These are phyloP conservation scores for Metschnikowia rubicola DNA, from an alignment of 805 yeast genomes.

Conservation along the genomic window DNA sequence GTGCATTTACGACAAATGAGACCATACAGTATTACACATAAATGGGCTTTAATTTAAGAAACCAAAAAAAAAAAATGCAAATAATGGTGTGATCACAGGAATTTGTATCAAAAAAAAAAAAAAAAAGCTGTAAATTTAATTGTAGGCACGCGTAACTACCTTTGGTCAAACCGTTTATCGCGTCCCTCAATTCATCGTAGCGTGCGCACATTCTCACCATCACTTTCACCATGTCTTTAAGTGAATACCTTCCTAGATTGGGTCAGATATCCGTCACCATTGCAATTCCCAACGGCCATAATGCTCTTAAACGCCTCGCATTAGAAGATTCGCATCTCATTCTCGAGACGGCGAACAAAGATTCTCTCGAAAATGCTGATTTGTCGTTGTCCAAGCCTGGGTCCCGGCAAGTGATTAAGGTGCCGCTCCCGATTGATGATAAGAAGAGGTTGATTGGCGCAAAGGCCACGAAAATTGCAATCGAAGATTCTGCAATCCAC, in stretches of 20 bases:
- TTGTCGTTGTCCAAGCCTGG: background rate
- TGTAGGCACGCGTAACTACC: too few relatives aligned
- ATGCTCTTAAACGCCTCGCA: conserved; percentile 3
- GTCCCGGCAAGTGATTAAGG: too few relatives aligned
- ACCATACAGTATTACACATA: too few relatives aligned
- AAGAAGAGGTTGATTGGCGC: background rate
- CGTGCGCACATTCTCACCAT: background rate
- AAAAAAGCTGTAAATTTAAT: too few relatives aligned
- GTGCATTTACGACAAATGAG: too few relatives aligned
- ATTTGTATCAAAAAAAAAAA: too few relatives aligned
- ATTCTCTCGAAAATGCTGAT: background rate
- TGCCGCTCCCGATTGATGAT: conserved; percentile 2
- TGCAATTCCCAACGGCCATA: conserved; percentile 2
- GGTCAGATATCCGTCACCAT: conserved; percentile 13
- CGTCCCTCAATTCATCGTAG: too few relatives aligned
- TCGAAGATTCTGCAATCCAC: background rate
- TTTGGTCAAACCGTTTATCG: too few relatives aligned
- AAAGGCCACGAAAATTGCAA: conserved; percentile 4
- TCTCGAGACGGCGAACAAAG: conserved; percentile 2
- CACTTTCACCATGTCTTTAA: conserved; percentile 8
- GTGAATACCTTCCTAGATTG: conserved; percentile 18
- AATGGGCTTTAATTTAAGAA: too few relatives aligned
- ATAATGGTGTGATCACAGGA: too few relatives aligned
- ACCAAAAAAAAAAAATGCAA: too few relatives aligned
- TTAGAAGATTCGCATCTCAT: conserved; percentile 1